Percentiles rank a stretch among this genome's conserved stretches.
These are phyloP conservation scores for Lepraria neglecta DNA, from an alignment of 495 filamentous ascomycete species.

Conservation along the genomic window DNA sequence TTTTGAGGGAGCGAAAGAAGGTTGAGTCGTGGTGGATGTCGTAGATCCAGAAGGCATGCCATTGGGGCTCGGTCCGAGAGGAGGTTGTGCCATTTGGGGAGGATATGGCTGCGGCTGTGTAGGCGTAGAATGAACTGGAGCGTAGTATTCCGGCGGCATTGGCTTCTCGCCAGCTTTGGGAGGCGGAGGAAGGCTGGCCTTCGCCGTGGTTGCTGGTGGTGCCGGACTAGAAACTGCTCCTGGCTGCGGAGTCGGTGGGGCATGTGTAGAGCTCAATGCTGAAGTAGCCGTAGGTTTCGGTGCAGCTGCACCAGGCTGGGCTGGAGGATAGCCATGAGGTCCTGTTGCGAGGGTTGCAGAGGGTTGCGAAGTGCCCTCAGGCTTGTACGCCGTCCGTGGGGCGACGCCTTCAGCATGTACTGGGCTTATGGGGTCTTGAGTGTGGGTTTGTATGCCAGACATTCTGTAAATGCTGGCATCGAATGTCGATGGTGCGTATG, in stretches of 20 bases:
- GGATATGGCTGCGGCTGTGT: conserved; percentile 34
- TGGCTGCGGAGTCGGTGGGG: conserved; percentile 53
- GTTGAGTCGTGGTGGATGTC: conserved; percentile 35
- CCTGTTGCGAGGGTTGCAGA: conserved; percentile 26
- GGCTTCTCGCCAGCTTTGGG: conserved; percentile 46
- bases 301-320: conserved; percentile 20
- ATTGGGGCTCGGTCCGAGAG: conserved; percentile 25
- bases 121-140: conserved; percentile 28
- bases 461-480: conserved; percentile 32
- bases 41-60: conserved; percentile 25
- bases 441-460: conserved; percentile 55
- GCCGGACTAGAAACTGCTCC: conserved; percentile 43
- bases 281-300: conserved; percentile 21
- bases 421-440: conserved; percentile 51
- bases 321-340: conserved; percentile 14
- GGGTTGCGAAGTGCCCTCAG: conserved; percentile 32
- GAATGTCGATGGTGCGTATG: neutral
- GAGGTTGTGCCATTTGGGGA: conserved; percentile 39
- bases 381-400: conserved; percentile 42
- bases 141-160: conserved; percentile 31
- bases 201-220: conserved; percentile 26
- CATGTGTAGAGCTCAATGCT: conserved; percentile 18
- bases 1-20: conserved; percentile 27
- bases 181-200: conserved; percentile 44
- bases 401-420: conserved; percentile 46